phyloP scores from a whole-genome alignment of 2,329 filamentous ascomycete genomes.

The Catunica adiposa region DNA sequence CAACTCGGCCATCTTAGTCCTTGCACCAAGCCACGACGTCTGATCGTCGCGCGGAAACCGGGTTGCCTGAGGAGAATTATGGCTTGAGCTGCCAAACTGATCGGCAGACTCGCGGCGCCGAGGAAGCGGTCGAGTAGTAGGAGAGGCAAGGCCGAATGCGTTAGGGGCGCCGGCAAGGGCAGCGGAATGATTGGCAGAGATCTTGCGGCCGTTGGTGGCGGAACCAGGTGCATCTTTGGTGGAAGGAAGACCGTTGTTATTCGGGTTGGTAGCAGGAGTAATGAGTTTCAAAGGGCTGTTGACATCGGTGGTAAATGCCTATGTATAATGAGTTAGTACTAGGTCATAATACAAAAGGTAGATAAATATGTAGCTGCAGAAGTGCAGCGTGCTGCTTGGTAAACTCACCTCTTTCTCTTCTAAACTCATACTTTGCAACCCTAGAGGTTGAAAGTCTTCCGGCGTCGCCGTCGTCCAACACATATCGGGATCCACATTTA shows the following conservation, averaged over 20 bases:
- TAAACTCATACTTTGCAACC: slow-evolving; percentile 49
- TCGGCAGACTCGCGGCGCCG: slow-evolving; percentile 71
- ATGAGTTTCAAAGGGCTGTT: slow-evolving; percentile 78
- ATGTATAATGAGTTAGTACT: slow-evolving; percentile 10
- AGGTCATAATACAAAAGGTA: background rate
- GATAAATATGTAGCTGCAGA: background rate
- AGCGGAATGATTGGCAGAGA: slow-evolving; percentile 59
- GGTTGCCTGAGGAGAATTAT: slow-evolving; percentile 44
- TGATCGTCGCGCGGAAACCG: slow-evolving; percentile 47
- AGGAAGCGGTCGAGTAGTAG: slow-evolving; percentile 55
- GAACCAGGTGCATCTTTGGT: slow-evolving; percentile 25
- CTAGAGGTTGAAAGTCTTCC: slow-evolving; percentile 54
- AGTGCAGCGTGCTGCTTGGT: too few relatives aligned
- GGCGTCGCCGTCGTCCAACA: slow-evolving; percentile 58
- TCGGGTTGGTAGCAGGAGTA: slow-evolving; percentile 28
- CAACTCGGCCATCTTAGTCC: slow-evolving; percentile 21
- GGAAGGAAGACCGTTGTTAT: background rate
- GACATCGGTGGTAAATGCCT: slow-evolving; percentile 73
- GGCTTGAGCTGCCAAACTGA: slow-evolving; percentile 30
- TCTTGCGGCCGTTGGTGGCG: slow-evolving; percentile 55
- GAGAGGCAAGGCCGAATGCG: slow-evolving; percentile 54
- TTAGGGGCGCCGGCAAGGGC: slow-evolving; percentile 21
- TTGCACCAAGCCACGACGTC: slow-evolving; percentile 41
- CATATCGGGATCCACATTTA: slow-evolving; percentile 66
- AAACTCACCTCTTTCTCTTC: slow-evolving; percentile 44